A percentile compares a stretch with the other conserved stretches of the same genome.
Conservation (phyloP, 306 rosid genomes). For the Cajanus cajan region DNA sequence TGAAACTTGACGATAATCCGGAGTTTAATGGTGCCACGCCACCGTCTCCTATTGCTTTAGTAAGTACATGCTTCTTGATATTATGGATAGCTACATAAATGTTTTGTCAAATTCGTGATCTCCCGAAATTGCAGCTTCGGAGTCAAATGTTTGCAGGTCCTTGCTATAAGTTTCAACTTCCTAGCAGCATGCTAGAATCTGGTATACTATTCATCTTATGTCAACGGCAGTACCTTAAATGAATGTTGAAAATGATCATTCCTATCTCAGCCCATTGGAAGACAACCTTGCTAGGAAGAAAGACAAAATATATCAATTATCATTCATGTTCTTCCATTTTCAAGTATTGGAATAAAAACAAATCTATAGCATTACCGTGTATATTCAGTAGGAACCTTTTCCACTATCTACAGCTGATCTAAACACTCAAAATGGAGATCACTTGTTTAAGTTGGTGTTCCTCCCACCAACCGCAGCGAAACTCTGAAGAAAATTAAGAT, state of each 20-base stretch:
- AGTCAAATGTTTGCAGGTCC: slow-evolving; percentile 3
- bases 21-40: background rate
- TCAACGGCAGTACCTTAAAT: background rate
- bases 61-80: background rate
- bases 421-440: background rate
- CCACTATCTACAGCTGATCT: slow-evolving; percentile 22
- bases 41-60: background rate
- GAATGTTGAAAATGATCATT: slow-evolving; percentile 1
- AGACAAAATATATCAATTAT: background rate
- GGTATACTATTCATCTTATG: background rate
- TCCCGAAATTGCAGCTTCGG: slow-evolving; percentile 18
- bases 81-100: background rate
- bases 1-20: background rate
- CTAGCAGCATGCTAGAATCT: background rate
- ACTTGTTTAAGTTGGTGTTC: background rate
- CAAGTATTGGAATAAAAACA: too few relatives aligned
- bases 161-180: background rate
- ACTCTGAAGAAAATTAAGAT: slow-evolving; percentile 9
- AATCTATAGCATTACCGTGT: slow-evolving; percentile 15
- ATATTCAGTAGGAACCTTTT: slow-evolving; percentile 13
- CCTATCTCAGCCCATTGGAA: slow-evolving; percentile 1
- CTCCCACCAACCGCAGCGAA: slow-evolving; percentile 20
- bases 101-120: background rate
- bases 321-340: background rate
- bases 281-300: slow-evolving; percentile 15